phyloP scores from a whole-genome alignment of 192 early-diverging fungal species.

The Chytriomyces sp. region DNA sequence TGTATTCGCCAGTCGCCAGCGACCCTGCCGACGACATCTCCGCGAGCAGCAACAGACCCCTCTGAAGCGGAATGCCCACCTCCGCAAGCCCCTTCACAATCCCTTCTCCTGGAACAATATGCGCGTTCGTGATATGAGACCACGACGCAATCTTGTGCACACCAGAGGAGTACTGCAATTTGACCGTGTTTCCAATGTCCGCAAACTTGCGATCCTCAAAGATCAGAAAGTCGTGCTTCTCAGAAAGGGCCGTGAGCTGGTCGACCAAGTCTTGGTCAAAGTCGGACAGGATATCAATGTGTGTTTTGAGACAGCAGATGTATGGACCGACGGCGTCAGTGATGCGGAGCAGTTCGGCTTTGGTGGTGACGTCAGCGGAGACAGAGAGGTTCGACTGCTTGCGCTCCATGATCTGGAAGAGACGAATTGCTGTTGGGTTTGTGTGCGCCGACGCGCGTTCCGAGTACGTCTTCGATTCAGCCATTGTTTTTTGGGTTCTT shows the following conservation, averaged over 20 bases:
- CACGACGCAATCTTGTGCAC: conserved; percentile 92
- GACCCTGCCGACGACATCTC: conserved; percentile 97
- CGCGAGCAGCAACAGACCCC: conserved; percentile 87
- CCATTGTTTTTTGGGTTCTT: no score
- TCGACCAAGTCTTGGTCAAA: conserved; percentile 88
- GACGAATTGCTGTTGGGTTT: conserved; percentile 76
- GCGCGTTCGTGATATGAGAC: conserved; percentile 96
- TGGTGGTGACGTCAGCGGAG: conserved; percentile 88
- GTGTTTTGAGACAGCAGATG: conserved; percentile 97
- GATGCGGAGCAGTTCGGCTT: conserved; percentile 83
- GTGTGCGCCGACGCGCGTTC: conserved; percentile 57
- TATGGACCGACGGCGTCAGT: conserved; percentile 91
- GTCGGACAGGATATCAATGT: conserved; percentile 92
- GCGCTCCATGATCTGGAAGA: conserved; percentile 83
- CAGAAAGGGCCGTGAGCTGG: conserved; percentile 74
- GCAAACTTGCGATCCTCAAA: conserved; percentile 99
- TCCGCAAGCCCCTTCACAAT: conserved; percentile 91
- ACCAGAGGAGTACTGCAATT: conserved; percentile 89
- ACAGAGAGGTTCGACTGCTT: conserved; percentile 92
- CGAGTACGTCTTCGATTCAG: no score
- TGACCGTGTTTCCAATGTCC: conserved; percentile 98
- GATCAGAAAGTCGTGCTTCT: conserved; percentile 93
- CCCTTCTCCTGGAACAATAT: conserved; percentile 93
- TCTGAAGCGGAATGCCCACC: conserved; percentile 76
- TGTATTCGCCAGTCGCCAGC: conserved; percentile 83